Evolutionary conservation across 768 basidiomycete genomes (phyloP).

Genomic region (Pleurotus eryngii): DNA sequence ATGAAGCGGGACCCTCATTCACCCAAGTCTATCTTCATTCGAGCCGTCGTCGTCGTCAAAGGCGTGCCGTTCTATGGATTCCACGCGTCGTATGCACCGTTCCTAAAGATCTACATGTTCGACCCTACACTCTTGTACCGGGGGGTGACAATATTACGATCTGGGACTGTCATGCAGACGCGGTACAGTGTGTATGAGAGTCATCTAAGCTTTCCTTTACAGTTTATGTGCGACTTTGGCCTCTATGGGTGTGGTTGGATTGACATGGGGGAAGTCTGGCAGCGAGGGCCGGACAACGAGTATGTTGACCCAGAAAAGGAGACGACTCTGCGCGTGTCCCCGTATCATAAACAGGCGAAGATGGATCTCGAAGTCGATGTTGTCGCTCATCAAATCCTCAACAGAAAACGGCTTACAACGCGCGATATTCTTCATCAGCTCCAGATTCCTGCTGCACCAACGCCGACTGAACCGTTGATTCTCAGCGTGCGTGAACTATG

Average conservation of each 20-base stretch:
- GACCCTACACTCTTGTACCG: conserved; percentile 72
- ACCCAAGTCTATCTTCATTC: conserved; percentile 56
- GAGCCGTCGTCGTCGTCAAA: conserved; percentile 82
- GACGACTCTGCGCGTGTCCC: conserved; percentile 42
- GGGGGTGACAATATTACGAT: conserved; percentile 71
- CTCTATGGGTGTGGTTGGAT: conserved; percentile 93
- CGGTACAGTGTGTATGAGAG: conserved; percentile 83
- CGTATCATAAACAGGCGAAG: conserved; percentile 64
- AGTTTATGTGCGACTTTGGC: conserved; percentile 94
- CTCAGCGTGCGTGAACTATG: conserved; percentile 90
- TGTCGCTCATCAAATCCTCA: conserved; percentile 79
- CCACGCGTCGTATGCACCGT: conserved; percentile 78
- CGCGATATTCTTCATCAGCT: conserved; percentile 67
- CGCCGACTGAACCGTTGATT: conserved; percentile 71
- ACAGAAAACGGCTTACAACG: conserved; percentile 62
- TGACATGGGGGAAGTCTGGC: conserved; percentile 59
- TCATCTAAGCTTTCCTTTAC: conserved; percentile 83
- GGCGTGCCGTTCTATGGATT: conserved; percentile 97
- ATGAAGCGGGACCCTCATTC: conserved; percentile 69
- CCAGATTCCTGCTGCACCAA: conserved; percentile 54
- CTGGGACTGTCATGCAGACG: conserved; percentile 78
- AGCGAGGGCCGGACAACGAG: conserved; percentile 42
- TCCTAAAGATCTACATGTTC: conserved; percentile 78
- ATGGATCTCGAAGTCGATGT: conserved; percentile 81
- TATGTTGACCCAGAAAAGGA: conserved; percentile 19